These are phyloP conservation scores for Chlamydomonas eustigma DNA, from an alignment of 139 green algal species.

Conservation along the genomic window DNA sequence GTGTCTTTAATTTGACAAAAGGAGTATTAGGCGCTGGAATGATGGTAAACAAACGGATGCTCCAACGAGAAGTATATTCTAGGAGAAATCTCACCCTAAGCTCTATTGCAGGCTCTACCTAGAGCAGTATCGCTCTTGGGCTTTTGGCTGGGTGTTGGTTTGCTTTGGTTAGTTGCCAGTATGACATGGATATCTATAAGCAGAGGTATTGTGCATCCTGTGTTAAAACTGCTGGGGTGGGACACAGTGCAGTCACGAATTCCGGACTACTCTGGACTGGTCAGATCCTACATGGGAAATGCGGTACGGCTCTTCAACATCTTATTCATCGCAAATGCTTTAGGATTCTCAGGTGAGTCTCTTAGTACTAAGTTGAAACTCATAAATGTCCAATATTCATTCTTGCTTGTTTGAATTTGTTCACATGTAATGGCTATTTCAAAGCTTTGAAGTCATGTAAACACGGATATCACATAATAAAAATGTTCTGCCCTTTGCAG, in stretches of 20 bases:
- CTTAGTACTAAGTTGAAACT: no score
- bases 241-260: neutral
- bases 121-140: neutral
- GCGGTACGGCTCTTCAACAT: neutral
- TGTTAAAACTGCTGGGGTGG: neutral
- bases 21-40: neutral
- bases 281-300: neutral
- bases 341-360: neutral
- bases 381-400: no score
- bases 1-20: neutral
- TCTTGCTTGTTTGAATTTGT: neutral
- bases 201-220: neutral
- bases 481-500: neutral
- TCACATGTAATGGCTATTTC: neutral
- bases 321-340: neutral
- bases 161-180: neutral
- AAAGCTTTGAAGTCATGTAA: neutral
- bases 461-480: neutral
- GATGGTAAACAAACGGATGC: neutral
- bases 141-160: neutral
- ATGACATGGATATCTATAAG: constrained; percentile 1
- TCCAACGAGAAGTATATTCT: neutral
- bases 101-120: neutral
- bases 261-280: neutral
- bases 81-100: neutral